phyloP scores from a whole-genome alignment of 176 grass and related monocot genomes.

The Thinopyrum elongatum region DNA sequence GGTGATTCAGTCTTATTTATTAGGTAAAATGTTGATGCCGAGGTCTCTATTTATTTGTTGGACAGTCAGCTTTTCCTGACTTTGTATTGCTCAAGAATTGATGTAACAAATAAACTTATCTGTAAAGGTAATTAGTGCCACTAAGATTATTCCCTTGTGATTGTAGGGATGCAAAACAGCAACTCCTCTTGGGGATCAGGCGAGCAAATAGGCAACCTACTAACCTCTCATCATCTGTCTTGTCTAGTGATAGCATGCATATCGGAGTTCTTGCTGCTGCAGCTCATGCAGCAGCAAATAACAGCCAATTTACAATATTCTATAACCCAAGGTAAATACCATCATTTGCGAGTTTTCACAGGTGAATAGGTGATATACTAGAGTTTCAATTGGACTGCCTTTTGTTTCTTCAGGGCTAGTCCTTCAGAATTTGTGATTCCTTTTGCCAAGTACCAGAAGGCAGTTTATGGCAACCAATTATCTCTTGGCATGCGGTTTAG shows the following conservation, averaged over 20 bases:
- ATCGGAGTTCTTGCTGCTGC: conserved; percentile 85
- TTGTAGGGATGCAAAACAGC: conserved; percentile 61
- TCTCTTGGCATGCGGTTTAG: conserved; percentile 86
- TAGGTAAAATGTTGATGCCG: conserved; percentile 44
- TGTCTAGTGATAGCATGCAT: conserved; percentile 89
- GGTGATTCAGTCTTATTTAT: conserved; percentile 86
- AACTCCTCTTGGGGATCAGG: conserved; percentile 71
- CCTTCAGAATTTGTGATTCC: conserved; percentile 89
- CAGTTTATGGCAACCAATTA: conserved; percentile 62
- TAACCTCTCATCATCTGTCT: conserved; percentile 73
- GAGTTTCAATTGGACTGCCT: conserved; percentile 9
- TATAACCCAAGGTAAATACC: conserved; percentile 71
- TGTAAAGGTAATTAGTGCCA: conserved; percentile 10
- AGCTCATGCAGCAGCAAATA: conserved; percentile 71
- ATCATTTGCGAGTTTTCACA: conserved; percentile 20
- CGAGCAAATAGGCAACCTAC: conserved; percentile 68
- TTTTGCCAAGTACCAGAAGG: conserved; percentile 81
- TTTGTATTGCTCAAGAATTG: conserved; percentile 16
- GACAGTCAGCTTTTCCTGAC: neutral
- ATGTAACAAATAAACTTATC: conserved; percentile 13
- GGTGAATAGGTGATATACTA: conserved; percentile 8
- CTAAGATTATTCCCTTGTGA: conserved; percentile 23
- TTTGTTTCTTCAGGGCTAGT: conserved; percentile 50
- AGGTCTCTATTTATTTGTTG: conserved; percentile 11
- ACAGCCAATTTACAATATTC: conserved; percentile 75